Conservation (phyloP, 23 red algal genomes). For the Chondrus crispus region DNA sequence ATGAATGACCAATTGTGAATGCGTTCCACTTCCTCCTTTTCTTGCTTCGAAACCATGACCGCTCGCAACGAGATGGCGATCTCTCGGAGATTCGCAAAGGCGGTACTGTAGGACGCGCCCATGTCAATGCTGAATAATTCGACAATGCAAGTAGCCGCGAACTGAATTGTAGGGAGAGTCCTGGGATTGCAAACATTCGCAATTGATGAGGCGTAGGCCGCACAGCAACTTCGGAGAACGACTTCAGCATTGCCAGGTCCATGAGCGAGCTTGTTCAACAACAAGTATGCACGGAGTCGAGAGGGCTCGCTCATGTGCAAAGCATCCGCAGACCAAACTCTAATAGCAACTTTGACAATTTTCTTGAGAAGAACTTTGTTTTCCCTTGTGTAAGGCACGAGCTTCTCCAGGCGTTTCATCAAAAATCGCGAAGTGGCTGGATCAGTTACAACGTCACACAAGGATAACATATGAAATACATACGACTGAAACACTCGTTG, state of each 20-base stretch:
- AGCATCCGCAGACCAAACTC: slow-evolving; percentile 43
- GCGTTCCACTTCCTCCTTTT: slow-evolving; percentile 31
- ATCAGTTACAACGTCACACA: slow-evolving; percentile 34
- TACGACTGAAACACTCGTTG: slow-evolving; percentile 40
- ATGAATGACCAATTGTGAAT: slow-evolving; percentile 74
- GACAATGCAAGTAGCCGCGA: slow-evolving; percentile 57
- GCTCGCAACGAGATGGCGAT: slow-evolving; percentile 59
- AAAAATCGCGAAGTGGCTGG: slow-evolving; percentile 48
- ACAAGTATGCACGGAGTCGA: slow-evolving; percentile 51
- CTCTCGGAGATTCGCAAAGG: slow-evolving; percentile 68
- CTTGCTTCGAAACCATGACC: slow-evolving; percentile 53
- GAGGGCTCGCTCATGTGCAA: slow-evolving; percentile 40
- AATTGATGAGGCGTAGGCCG: background rate
- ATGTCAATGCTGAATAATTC: slow-evolving; percentile 75
- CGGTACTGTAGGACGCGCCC: slow-evolving; percentile 64
- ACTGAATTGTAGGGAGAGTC: slow-evolving; percentile 35
- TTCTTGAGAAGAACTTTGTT: slow-evolving; percentile 11
- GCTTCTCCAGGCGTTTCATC: slow-evolving; percentile 33
- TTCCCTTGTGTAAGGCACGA: slow-evolving; percentile 48
- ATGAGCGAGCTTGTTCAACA: slow-evolving; percentile 49
- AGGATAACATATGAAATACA: slow-evolving; percentile 34
- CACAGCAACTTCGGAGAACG: slow-evolving; percentile 44
- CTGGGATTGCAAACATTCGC: slow-evolving; percentile 44
- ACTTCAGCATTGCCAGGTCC: slow-evolving; percentile 29
- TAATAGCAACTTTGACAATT: slow-evolving; percentile 17